These are phyloP conservation scores for Heimioporus sp. DNA, from an alignment of 768 basidiomycete genomes.

Conservation along the genomic window DNA sequence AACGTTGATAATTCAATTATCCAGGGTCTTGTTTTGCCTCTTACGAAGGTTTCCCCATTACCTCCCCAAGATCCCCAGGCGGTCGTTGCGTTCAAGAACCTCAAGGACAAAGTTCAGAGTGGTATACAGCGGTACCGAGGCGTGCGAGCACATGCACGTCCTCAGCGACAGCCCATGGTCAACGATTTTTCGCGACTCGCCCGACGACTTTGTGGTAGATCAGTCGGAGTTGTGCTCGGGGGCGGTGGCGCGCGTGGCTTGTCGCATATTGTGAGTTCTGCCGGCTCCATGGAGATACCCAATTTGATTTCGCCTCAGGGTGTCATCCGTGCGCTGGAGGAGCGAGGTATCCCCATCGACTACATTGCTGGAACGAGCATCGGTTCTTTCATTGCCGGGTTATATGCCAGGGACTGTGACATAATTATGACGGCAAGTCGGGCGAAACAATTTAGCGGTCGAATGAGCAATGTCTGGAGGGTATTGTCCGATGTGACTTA, in stretches of 20 bases:
- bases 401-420: constrained; percentile 95
- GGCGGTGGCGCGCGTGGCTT: constrained; percentile 97
- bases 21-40: constrained; percentile 68
- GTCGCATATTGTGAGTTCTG: constrained; percentile 54
- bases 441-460: constrained; percentile 85
- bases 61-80: constrained; percentile 83
- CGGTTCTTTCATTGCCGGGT: constrained; percentile 87
- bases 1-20: constrained; percentile 7
- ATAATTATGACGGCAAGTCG: constrained; percentile 81
- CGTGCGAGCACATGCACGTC: constrained; percentile 54
- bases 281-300: constrained; percentile 8
- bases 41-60: constrained; percentile 47
- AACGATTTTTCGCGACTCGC: constrained; percentile 94
- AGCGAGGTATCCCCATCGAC: constrained; percentile 91
- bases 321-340: constrained; percentile 88
- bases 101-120: constrained; percentile 90
- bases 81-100: constrained; percentile 81
- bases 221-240: constrained; percentile 91
- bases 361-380: constrained; percentile 94
- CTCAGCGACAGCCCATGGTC: constrained; percentile 74
- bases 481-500: constrained; percentile 89
- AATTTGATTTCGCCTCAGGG: constrained; percentile 51
- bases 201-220: constrained; percentile 86
- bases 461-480: constrained; percentile 95
- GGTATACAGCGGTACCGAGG: constrained; percentile 88